Percentiles rank a stretch among this genome's conserved stretches.
phyloP scores from a whole-genome alignment of 176 grass and related monocot species.

The Puya raimondii region DNA sequence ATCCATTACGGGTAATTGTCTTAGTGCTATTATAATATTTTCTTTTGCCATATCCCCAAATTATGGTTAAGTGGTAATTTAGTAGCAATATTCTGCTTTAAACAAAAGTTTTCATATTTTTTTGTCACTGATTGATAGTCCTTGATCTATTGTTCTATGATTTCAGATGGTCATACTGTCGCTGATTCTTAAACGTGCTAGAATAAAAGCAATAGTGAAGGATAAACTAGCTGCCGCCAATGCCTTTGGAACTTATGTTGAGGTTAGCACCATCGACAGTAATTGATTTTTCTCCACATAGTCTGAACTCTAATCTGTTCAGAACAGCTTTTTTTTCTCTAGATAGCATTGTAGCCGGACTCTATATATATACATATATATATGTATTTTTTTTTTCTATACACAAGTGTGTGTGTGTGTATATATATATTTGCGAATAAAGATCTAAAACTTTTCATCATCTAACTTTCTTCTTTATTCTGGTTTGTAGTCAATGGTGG shows the following conservation, averaged over 20 bases:
- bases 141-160: neutral
- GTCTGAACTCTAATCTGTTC: too few species aligned
- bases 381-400: too few species aligned
- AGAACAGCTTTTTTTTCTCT: too few species aligned
- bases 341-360: too few species aligned
- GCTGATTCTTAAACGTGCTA: conserved; percentile 80
- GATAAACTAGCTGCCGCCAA: conserved; percentile 65
- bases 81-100: neutral
- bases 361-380: too few species aligned
- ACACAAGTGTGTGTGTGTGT: too few species aligned
- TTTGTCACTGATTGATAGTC: neutral
- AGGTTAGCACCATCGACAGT: conserved; percentile 30
- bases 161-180: conserved; percentile 78
- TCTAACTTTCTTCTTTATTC: neutral
- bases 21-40: neutral
- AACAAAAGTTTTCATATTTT: neutral
- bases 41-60: neutral
- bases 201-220: conserved; percentile 89
- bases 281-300: neutral
- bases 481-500: conserved; percentile 53
- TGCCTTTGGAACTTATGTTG: conserved; percentile 88
- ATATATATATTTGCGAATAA: too few species aligned
- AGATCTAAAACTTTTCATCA: neutral
- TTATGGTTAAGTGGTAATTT: neutral
- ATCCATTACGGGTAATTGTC: too few species aligned